Evolutionary conservation across 2,329 filamentous ascomycete genomes (phyloP).

Genomic region (Blastomyces silverae): DNA sequence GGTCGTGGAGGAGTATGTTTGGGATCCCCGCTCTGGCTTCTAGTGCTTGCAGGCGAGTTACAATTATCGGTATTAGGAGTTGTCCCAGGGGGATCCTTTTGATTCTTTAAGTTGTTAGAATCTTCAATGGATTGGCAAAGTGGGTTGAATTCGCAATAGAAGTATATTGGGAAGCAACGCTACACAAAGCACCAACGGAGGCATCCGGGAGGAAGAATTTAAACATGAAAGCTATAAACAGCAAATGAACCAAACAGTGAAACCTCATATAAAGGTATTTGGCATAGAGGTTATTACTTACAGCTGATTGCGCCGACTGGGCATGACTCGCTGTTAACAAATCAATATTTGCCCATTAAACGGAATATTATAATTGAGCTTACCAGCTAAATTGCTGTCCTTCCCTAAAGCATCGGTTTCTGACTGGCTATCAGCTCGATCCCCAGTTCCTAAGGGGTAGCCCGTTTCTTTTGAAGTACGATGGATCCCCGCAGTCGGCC

Average conservation of each 20-base stretch:
- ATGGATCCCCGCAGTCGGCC: no score
- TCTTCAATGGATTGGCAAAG: not conserved
- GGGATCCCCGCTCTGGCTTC: not conserved
- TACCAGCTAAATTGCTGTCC: not conserved
- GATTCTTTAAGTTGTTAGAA: constrained; percentile 3
- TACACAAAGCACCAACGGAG: not conserved
- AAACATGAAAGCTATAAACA: not conserved
- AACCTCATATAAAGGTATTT: not conserved
- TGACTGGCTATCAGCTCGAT: not conserved
- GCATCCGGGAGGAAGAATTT: not conserved
- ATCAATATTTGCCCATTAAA: not conserved
- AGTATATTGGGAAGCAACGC: not conserved
- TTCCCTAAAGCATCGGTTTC: not conserved
- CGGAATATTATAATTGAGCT: not conserved
- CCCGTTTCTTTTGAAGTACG: not conserved
- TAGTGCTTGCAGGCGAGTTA: not conserved
- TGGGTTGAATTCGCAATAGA: not conserved
- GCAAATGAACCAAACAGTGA: not conserved
- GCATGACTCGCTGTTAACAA: not conserved
- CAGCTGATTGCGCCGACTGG: not conserved
- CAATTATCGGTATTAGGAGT: not conserved
- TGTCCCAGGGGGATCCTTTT: not conserved
- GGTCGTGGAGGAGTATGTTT: not conserved
- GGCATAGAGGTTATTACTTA: not conserved
- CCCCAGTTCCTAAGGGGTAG: not conserved